Evolutionary conservation across 2,329 filamentous ascomycete genomes (phyloP), one percentile per base, ranked within the genome.

Genomic region (Arthrinium puccinioides): DNA sequence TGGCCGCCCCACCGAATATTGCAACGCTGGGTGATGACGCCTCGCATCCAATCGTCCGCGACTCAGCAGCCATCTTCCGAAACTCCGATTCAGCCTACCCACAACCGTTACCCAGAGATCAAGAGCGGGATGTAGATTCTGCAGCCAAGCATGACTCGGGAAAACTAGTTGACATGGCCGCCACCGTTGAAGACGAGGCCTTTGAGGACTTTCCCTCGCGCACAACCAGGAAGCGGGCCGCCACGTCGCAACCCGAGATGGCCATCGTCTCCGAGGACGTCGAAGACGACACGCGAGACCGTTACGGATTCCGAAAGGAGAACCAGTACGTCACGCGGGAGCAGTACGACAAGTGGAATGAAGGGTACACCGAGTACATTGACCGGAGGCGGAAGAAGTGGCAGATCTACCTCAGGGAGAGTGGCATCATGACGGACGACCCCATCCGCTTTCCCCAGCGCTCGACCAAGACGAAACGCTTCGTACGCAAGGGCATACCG

Each of bases 291-390:
- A 55, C 60, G 14, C 79, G 88, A 37, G 89, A 96, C 57, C 76
- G 86, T 13, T 95, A 96, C 53, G 90, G 90, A 4, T 97, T 97
- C 66, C 86, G 87, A 47, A 97, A 96, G 58, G 75, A 78, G 25
- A 90, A 81, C 27, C 82, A 89, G 47, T 82, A 94, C 53, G 73
- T 95, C 44, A 84, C 75, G 2, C 64, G 81, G 15, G 72, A 83
- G 41, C 75, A 89, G 54, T 94, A 94, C 55, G 86, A 96, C 51
- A 66, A 70, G 1, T 97, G 90, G 90, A 79, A 88, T 48, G 64
- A 64, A 13, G 69, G 69, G 4, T 96, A 97, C 56, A 77, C 74
- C 21, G 74, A 81, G 25, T 89, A 92, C 54, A 69, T 94, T 26
- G 75, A 76, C 1, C 75, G 85, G 21, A 74, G 90, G 43, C 74